Evolutionary conservation across 2,329 filamentous ascomycete species (phyloP).

Genomic region (Chaetomiaceae sp.): DNA sequence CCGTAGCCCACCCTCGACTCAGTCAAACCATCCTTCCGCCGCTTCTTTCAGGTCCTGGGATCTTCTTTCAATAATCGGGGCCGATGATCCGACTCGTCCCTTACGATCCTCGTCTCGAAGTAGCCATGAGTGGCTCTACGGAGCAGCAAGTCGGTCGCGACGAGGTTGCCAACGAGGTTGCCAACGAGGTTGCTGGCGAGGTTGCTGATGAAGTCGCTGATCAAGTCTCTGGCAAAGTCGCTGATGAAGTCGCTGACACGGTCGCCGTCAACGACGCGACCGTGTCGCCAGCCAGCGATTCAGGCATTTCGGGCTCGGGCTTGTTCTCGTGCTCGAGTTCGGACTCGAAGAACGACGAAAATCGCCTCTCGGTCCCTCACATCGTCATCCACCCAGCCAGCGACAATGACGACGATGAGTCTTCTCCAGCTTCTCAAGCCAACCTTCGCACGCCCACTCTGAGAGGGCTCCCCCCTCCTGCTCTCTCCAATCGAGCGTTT

Average conservation of each 20-base stretch:
- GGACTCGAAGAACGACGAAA: too few species aligned
- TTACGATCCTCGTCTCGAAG: background rate
- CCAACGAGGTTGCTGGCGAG: too few species aligned
- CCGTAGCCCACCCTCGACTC: background rate
- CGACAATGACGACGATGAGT: background rate
- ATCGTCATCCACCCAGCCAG: background rate
- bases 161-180: constrained; percentile 6
- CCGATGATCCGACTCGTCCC: background rate
- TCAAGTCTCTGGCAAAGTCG: too few species aligned
- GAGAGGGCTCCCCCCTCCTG: background rate
- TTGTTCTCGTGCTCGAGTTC: too few species aligned
- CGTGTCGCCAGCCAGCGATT: too few species aligned
- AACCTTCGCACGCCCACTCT: background rate
- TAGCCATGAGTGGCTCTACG: background rate
- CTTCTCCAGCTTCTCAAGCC: background rate
- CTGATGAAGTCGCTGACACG: too few species aligned
- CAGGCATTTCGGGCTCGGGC: too few species aligned
- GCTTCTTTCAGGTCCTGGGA: background rate
- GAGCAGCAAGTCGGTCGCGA: background rate
- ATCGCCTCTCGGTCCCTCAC: too few species aligned
- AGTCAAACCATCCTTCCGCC: background rate
- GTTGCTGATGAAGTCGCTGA: too few species aligned
- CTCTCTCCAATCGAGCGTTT: background rate
- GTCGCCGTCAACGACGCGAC: too few species aligned
- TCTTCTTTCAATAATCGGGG: background rate